These are phyloP conservation scores for Bassia scoparia DNA, from an alignment of 148 eudicot genomes.

Conservation along the genomic window DNA sequence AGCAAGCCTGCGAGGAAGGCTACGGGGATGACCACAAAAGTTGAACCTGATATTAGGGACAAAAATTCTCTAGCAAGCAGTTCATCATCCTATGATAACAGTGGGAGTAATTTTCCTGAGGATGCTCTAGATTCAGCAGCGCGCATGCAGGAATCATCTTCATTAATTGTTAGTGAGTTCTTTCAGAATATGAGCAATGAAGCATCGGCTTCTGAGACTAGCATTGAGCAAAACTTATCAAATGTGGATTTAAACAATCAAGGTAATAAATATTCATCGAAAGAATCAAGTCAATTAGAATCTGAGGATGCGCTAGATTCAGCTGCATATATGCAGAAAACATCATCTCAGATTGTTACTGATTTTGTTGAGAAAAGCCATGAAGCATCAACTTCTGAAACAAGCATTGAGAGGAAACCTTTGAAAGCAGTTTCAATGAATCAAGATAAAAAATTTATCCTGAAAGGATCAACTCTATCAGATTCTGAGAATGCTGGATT, in stretches of 20 bases:
- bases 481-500: slow-evolving; percentile 31
- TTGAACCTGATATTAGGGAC: slow-evolving; percentile 23
- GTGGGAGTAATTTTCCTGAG: slow-evolving; percentile 28
- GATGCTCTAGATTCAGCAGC: slow-evolving; percentile 61
- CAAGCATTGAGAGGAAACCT: slow-evolving; percentile 32
- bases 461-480: slow-evolving; percentile 20
- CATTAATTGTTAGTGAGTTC: slow-evolving; percentile 53
- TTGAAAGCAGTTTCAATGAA: slow-evolving; percentile 22
- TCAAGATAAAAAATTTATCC: slow-evolving; percentile 26
- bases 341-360: slow-evolving; percentile 48
- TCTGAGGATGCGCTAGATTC: slow-evolving; percentile 54
- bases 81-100: slow-evolving; percentile 20
- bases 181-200: slow-evolving; percentile 51
- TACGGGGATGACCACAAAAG: slow-evolving; percentile 18
- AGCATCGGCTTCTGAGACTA: slow-evolving; percentile 45
- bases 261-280: no score
- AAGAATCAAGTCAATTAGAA: background rate
- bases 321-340: slow-evolving; percentile 49
- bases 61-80: slow-evolving; percentile 18
- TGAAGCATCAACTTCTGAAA: slow-evolving; percentile 50
- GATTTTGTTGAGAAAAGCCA: slow-evolving; percentile 59
- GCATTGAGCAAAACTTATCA: slow-evolving; percentile 29
- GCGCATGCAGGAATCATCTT: slow-evolving; percentile 52
- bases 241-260: background rate
- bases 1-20: slow-evolving; percentile 23